Base-by-base conservation (phyloP, 1,139 yeast species). In the Geotrichum australiense region DNA sequence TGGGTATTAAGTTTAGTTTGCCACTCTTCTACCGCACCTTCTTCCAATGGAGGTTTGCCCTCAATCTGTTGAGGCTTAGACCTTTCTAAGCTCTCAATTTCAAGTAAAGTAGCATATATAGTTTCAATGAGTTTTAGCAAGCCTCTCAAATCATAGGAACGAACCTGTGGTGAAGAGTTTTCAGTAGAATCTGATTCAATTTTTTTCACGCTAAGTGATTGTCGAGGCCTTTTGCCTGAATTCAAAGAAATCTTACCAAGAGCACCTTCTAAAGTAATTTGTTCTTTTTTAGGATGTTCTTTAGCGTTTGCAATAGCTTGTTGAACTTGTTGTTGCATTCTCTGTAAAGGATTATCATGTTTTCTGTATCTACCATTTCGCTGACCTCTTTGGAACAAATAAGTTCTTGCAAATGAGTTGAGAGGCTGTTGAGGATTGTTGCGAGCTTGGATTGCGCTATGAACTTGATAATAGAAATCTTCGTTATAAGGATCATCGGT, bases 251-350 rank as follows among this genome's bases (percentile, higher is more conserved):
- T 82, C 64, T 83, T 85, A 53, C 97, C 97, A 48, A 89, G 70
- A 0, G 95, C 93, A 53, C 96, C 96, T 57, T 84, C 96, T 54
- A 80, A 78, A 39, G 80, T 78, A 50, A 76, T 70, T 52, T 76
- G 82, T 24, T 76, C 78, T 55, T 74, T 72, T 68, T 80, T 83
- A 51, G 94, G 91, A 59, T 85, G 77, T 57, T 86, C 95, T 59
- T 86, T 84, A 28, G 96, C 96, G 41, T 86, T 93, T 37, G 94
- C 84, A 18, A 91, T 96, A 6, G 97, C 97, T 58, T 84, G 84
- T 60, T 89, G 94, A 45, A 93, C 96, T 66, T 91, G 97, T 59
- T 89, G 96, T 67, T 91, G 97, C 96, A 91, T 89, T 71, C 96
- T 80, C 66, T 85, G 96, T 56, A 89, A 72, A 1, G 96, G 96